Conservation (phyloP, 2,329 filamentous ascomycete genomes). For the Cordyceps fumosorosea region DNA sequence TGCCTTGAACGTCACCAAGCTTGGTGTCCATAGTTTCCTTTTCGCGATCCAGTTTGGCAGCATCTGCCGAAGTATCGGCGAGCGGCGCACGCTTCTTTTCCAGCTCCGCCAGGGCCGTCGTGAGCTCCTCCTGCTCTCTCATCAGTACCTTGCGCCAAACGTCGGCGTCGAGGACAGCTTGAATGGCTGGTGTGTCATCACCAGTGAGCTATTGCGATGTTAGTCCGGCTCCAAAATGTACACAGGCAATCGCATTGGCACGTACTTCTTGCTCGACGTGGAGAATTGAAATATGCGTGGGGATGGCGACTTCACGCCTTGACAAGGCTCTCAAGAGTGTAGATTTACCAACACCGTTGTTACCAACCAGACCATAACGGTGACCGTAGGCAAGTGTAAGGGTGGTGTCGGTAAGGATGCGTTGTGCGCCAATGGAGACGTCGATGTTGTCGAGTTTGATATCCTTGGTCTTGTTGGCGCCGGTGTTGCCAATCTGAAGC, state of each 20-base stretch:
- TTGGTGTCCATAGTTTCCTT: conserved; percentile 87
- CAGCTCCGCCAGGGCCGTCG: conserved; percentile 64
- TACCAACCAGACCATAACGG: conserved; percentile 93
- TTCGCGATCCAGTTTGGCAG: conserved; percentile 75
- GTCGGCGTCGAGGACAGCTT: conserved; percentile 93
- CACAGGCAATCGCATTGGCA: background rate
- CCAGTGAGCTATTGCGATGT: conserved; percentile 62
- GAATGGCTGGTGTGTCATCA: conserved; percentile 89
- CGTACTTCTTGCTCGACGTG: conserved; percentile 94
- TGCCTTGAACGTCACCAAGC: conserved; percentile 82
- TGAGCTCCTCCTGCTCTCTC: conserved; percentile 84
- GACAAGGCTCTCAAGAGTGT: conserved; percentile 90
- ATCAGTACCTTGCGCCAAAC: conserved; percentile 97
- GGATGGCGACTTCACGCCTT: conserved; percentile 87
- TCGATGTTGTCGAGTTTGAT: conserved; percentile 97
- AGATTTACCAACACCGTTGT: conserved; percentile 98
- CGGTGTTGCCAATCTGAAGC: conserved; percentile 69
- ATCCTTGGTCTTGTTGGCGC: conserved; percentile 89
- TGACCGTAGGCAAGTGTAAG: conserved; percentile 87
- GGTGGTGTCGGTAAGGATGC: conserved; percentile 86
- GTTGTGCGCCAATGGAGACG: conserved; percentile 79
- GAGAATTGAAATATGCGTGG: conserved; percentile 95
- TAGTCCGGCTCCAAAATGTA: conserved; percentile 13
- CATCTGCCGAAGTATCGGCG: conserved; percentile 89
- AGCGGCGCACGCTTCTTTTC: conserved; percentile 71